Percentiles rank a stretch among this genome's conserved stretches.
Conservation (phyloP, 2,329 filamentous ascomycete species). For the Colletotrichum coccodes region DNA sequence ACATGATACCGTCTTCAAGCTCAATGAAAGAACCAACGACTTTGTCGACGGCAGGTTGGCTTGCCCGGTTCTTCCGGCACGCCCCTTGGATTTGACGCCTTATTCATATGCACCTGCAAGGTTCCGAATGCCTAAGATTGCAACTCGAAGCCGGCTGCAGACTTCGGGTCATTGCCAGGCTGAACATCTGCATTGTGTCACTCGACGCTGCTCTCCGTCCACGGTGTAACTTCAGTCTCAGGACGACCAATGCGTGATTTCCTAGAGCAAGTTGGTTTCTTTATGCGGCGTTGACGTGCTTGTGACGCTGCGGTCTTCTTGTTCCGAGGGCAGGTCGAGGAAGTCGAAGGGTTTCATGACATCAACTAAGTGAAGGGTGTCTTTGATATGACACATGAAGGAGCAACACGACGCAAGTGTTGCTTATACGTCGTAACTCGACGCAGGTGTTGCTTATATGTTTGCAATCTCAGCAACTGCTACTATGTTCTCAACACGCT, state of each 20-base stretch:
- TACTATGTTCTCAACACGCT: background rate
- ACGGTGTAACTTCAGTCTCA: background rate
- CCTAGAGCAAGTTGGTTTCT: no score
- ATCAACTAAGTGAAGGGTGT: background rate
- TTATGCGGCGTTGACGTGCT: background rate
- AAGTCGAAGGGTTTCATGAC: no score
- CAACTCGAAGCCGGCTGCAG: background rate
- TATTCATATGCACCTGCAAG: background rate
- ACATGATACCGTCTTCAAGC: no score
- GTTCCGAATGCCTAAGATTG: constrained; percentile 1
- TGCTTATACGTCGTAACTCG: background rate
- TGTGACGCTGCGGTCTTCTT: background rate
- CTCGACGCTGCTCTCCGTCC: background rate
- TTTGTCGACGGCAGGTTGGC: no score
- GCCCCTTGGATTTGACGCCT: background rate
- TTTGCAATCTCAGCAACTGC: background rate
- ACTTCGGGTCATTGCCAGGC: background rate
- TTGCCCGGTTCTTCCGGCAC: no score
- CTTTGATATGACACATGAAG: background rate
- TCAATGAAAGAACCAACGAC: no score
- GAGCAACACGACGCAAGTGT: background rate
- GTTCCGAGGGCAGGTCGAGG: background rate
- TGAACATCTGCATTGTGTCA: background rate
- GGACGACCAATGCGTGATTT: background rate
- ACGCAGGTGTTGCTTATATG: background rate